Conservation (phyloP, 257 asterid species). For the Dorcoceras hygrometricum region DNA sequence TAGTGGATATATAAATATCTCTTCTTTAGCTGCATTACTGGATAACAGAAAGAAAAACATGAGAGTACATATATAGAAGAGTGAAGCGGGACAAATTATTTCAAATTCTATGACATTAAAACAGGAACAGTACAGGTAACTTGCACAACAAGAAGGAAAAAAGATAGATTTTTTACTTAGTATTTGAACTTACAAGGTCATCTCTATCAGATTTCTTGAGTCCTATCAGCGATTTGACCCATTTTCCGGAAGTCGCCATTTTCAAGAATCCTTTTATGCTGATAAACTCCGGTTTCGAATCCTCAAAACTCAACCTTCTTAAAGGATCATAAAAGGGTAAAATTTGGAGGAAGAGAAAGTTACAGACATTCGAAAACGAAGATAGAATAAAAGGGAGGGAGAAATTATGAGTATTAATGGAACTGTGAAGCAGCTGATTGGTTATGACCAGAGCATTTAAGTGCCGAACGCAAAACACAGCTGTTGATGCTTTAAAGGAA, state of each 20-base stretch:
- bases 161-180: slow-evolving; percentile 19
- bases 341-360: not conserved
- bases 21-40: not conserved
- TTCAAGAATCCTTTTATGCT: slow-evolving; percentile 21
- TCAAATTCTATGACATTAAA: not conserved
- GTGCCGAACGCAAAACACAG: slow-evolving; percentile 25
- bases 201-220: slow-evolving; percentile 74
- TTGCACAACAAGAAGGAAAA: not conserved
- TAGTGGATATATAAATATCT: not conserved
- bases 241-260: slow-evolving; percentile 90
- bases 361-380: not conserved
- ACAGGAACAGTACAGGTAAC: not conserved
- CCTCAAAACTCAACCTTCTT: not conserved
- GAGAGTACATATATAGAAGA: not conserved
- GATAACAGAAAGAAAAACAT: not conserved
- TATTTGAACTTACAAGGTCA: slow-evolving; percentile 55
- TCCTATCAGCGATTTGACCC: slow-evolving; percentile 84
- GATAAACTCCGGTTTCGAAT: no score
- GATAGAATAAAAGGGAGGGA: not conserved
- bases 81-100: not conserved
- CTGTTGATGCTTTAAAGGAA: slow-evolving; percentile 26
- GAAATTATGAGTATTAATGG: slow-evolving; percentile 19
- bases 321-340: slow-evolving; percentile 2
- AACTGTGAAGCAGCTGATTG: slow-evolving; percentile 29
- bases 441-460: slow-evolving; percentile 34